These are phyloP conservation scores for Starmerella riodocensis DNA, from an alignment of 805 yeast species.

Conservation along the genomic window DNA sequence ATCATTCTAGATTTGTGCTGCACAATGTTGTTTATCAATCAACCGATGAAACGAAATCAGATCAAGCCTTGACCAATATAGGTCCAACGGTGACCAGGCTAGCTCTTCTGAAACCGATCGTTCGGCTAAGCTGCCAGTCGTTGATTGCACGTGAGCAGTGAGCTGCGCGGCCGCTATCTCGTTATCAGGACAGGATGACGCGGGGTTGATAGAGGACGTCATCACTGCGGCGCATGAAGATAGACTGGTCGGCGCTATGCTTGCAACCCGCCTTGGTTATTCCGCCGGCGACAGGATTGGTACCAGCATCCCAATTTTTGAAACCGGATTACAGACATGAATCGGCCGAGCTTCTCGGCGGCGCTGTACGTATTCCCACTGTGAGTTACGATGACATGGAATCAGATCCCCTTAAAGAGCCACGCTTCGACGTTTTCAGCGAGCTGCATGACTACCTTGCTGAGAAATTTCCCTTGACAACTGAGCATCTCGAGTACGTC, in stretches of 20 bases:
- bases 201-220: too few relatives aligned
- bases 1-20: too few relatives aligned
- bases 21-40: too few relatives aligned
- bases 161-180: too few relatives aligned
- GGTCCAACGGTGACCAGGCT: too few relatives aligned
- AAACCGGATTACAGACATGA: conserved; percentile 6
- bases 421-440: conserved; percentile 36
- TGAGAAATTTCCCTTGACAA: conserved; percentile 42
- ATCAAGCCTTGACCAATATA: too few relatives aligned
- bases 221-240: too few relatives aligned
- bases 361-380: conserved; percentile 55
- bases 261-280: conserved; percentile 8
- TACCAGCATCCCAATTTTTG: conserved; percentile 10
- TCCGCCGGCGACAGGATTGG: conserved; percentile 4
- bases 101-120: too few relatives aligned
- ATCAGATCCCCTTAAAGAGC: conserved; percentile 36
- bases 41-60: too few relatives aligned
- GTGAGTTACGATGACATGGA: conserved; percentile 43
- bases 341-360: conserved; percentile 22
- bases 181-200: too few relatives aligned
- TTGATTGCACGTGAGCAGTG: too few relatives aligned
- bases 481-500: conserved; percentile 36
- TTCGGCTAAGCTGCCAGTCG: too few relatives aligned
- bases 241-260: conserved; percentile 7
- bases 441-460: conserved; percentile 43